phyloP scores from a whole-genome alignment of 768 basidiomycete species.

The Rhodotorula toruloides region DNA sequence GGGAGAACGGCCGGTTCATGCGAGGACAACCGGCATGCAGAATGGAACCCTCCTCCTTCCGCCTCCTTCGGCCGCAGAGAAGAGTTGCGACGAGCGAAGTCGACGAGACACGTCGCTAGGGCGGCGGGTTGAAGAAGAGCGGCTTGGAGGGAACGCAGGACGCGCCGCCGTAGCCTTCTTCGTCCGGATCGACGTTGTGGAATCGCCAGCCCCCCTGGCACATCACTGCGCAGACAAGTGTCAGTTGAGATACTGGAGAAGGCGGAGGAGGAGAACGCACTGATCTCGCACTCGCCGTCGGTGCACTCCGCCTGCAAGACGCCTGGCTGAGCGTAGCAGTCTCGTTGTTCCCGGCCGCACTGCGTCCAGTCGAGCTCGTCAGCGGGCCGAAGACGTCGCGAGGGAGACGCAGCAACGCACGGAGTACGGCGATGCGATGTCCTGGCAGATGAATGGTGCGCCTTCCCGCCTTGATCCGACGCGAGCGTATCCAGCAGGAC shows the following conservation, averaged over 20 bases:
- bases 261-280: slow-evolving; percentile 2
- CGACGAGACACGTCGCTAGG: too few relatives aligned
- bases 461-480: background rate
- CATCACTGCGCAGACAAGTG: background rate
- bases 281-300: slow-evolving; percentile 3
- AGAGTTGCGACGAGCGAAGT: too few relatives aligned
- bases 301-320: slow-evolving; percentile 11
- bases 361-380: background rate
- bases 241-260: background rate
- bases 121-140: slow-evolving; percentile 1
- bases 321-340: slow-evolving; percentile 21
- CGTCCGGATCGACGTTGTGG: background rate
- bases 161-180: background rate
- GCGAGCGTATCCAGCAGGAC: slow-evolving; percentile 8
- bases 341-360: slow-evolving; percentile 10
- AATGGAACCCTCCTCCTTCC: too few relatives aligned
- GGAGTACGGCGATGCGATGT: slow-evolving; percentile 12
- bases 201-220: slow-evolving; percentile 16
- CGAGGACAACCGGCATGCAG: too few relatives aligned
- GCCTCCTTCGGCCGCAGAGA: too few relatives aligned
- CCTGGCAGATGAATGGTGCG: slow-evolving; percentile 19
- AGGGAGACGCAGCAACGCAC: background rate
- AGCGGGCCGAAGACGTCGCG: background rate
- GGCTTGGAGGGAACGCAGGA: slow-evolving; percentile 10
- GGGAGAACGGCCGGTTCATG: too few relatives aligned